Conservation (phyloP, 2,329 filamentous ascomycete genomes). For the Nemania sp. region DNA sequence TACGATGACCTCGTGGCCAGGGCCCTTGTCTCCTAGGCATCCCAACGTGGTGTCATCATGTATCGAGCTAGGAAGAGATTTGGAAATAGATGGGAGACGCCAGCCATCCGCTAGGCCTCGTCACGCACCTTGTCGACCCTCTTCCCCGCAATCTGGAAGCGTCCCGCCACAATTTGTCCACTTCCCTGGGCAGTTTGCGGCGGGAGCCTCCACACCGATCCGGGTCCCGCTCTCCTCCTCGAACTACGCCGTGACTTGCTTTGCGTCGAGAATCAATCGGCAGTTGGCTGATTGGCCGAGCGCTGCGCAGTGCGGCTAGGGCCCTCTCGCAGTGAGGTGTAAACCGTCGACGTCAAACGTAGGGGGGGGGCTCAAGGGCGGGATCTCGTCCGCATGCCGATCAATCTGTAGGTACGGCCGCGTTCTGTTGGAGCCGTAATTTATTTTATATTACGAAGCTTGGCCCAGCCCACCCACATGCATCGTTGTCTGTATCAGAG, state of each 20-base stretch:
- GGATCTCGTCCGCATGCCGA: conserved; percentile 15
- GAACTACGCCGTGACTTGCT: conserved; percentile 19
- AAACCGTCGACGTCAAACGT: conserved; percentile 1
- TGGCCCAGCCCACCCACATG: conserved; percentile 12
- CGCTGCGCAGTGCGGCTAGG: conserved; percentile 22
- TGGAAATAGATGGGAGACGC: conserved; percentile 5
- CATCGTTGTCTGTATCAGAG: conserved; percentile 10
- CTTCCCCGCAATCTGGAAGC: conserved; percentile 30
- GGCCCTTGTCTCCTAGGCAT: background rate
- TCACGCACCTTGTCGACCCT: conserved; percentile 13
- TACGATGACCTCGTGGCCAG: background rate
- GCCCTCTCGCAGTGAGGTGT: conserved; percentile 32
- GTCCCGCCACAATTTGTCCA: conserved; percentile 25
- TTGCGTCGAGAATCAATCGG: conserved; percentile 31
- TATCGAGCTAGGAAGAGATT: conserved; percentile 31
- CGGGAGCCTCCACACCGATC: conserved; percentile 26
- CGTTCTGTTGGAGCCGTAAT: conserved; percentile 28
- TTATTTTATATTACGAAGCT: conserved; percentile 30
- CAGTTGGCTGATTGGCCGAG: conserved; percentile 38
- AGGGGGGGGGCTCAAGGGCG: conserved; percentile 2
- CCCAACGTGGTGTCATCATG: conserved; percentile 19
- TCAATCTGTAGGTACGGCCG: conserved; percentile 26
- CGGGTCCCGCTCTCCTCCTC: conserved; percentile 16
- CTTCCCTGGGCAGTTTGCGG: conserved; percentile 13
- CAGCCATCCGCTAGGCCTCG: conserved; percentile 13